Conservation (phyloP, 176 grass and related monocot genomes). For the Aegilops umbellulata region DNA sequence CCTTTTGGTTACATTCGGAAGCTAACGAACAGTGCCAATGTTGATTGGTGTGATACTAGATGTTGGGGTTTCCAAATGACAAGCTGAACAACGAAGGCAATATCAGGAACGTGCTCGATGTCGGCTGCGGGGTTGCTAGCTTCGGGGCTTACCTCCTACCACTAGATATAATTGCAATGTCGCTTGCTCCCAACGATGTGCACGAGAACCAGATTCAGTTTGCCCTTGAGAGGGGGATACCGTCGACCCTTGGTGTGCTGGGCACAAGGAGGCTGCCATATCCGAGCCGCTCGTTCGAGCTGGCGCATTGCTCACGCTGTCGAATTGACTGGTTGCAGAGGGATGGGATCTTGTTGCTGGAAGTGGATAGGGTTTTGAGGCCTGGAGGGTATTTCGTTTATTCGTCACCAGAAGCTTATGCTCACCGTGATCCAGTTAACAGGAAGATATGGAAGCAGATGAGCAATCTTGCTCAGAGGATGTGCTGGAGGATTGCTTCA, state of each 20-base stretch:
- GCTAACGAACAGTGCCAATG: neutral
- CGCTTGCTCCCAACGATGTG: slow-evolving; percentile 77
- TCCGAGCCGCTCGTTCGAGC: slow-evolving; percentile 61
- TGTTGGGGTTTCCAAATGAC: slow-evolving; percentile 58
- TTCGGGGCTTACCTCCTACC: slow-evolving; percentile 75
- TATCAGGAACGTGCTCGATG: slow-evolving; percentile 67
- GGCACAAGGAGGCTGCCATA: slow-evolving; percentile 71
- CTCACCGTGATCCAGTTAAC: slow-evolving; percentile 45
- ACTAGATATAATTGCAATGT: slow-evolving; percentile 57
- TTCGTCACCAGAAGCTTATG: slow-evolving; percentile 79
- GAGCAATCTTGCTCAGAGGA: slow-evolving; percentile 55
- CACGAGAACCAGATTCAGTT: slow-evolving; percentile 93
- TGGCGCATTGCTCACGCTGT: slow-evolving; percentile 77
- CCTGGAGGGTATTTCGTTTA: slow-evolving; percentile 83
- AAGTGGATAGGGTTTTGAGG: slow-evolving; percentile 68
- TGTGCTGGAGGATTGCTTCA: slow-evolving; percentile 76
- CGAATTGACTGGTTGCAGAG: slow-evolving; percentile 83
- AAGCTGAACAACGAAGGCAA: slow-evolving; percentile 70
- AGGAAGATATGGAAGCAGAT: slow-evolving; percentile 69
- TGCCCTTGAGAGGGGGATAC: slow-evolving; percentile 77
- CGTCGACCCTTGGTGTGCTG: slow-evolving; percentile 65
- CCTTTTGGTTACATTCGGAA: neutral
- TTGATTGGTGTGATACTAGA: slow-evolving; percentile 34
- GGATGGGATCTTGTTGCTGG: slow-evolving; percentile 76
- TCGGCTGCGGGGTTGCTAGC: slow-evolving; percentile 78